Conservation (phyloP, 2,329 filamentous ascomycete genomes). For the Talaromyces sp. region DNA sequence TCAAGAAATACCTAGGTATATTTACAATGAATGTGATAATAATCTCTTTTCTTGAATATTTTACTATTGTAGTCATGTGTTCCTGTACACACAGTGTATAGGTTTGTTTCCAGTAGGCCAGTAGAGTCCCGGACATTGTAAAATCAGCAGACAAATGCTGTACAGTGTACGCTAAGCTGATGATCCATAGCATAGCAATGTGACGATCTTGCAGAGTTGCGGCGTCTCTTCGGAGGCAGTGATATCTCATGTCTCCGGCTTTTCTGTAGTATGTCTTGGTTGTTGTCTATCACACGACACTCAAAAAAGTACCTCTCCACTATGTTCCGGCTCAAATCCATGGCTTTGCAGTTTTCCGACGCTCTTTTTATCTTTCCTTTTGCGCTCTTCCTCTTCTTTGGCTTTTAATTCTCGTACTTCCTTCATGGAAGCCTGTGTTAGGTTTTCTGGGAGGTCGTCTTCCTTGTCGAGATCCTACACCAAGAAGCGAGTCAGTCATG, state of each 20-base stretch:
- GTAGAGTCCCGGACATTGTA: not conserved
- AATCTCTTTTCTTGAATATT: not conserved
- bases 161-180: not conserved
- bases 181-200: not conserved
- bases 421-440: constrained; percentile 60
- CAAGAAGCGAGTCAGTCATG: no score
- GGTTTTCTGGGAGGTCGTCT: constrained; percentile 72
- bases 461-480: constrained; percentile 81
- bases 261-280: not conserved
- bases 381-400: constrained; percentile 63
- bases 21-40: not conserved
- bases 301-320: constrained; percentile 68
- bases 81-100: not conserved
- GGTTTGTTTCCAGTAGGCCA: not conserved
- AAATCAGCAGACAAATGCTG: not conserved
- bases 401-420: constrained; percentile 69
- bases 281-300: not conserved
- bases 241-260: not conserved
- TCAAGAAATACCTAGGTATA: no score
- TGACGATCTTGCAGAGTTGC: not conserved
- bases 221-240: not conserved
- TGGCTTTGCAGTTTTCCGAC: constrained; percentile 66
- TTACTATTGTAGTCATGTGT: not conserved
- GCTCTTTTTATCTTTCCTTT: constrained; percentile 66
- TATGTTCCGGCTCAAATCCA: constrained; percentile 83